Conservation (phyloP, 129 eudicot genomes). For the Centrapalus pauciflorus region DNA sequence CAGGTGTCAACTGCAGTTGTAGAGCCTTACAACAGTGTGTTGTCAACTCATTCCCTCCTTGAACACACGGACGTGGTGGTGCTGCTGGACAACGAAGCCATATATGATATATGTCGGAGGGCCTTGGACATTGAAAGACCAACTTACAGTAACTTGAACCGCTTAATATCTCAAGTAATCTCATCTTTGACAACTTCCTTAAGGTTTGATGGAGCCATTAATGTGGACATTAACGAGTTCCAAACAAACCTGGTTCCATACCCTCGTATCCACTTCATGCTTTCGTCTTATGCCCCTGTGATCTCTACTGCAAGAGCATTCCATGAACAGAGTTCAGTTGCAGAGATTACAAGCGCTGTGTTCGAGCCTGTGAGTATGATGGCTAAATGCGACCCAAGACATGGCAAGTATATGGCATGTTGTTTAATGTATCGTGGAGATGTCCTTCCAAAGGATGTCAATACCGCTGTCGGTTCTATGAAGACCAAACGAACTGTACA, state of each 20-base stretch:
- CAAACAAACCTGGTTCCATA: conserved; percentile 18
- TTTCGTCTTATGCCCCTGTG: conserved; percentile 20
- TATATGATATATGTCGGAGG: conserved; percentile 18
- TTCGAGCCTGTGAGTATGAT: conserved; percentile 19
- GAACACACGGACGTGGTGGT: conserved; percentile 19
- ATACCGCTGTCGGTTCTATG: conserved; percentile 20
- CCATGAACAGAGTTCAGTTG: conserved; percentile 17
- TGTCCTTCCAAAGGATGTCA: conserved; percentile 21
- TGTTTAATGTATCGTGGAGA: conserved; percentile 25
- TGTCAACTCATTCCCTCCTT: conserved; percentile 20
- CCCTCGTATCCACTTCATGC: conserved; percentile 21
- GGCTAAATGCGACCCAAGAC: conserved; percentile 24
- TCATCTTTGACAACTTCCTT: conserved; percentile 16
- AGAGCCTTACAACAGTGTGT: conserved; percentile 19
- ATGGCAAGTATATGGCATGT: conserved; percentile 22
- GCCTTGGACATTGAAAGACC: conserved; percentile 20
- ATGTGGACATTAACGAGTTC: conserved; percentile 16
- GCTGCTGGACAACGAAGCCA: conserved; percentile 18
- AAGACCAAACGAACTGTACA: conserved; percentile 22
- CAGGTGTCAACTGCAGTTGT: conserved; percentile 42
- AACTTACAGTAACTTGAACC: conserved; percentile 14
- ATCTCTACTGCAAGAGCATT: conserved; percentile 7
- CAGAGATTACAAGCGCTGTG: conserved; percentile 11
- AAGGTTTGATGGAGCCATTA: conserved; percentile 18
- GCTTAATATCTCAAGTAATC: conserved; percentile 19